Evolutionary conservation across 2,329 filamentous ascomycete genomes (phyloP).

Genomic region (Aspergillus clavatus): DNA sequence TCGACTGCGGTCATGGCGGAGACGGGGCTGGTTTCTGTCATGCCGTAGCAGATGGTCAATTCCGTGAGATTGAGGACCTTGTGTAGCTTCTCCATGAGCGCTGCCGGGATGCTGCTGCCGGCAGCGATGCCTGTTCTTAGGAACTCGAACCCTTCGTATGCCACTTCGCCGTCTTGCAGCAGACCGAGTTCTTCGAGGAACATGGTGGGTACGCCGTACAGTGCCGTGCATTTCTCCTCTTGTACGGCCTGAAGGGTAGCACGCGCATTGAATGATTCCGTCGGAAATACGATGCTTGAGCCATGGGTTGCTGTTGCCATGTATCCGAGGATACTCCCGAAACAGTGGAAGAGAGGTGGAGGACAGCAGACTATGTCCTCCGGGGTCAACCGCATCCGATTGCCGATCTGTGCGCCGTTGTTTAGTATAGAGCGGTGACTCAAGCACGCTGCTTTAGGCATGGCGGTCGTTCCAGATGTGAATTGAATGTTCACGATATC

Average conservation of each 20-base stretch:
- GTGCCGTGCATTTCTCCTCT: conserved; percentile 59
- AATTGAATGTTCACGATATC: conserved; percentile 95
- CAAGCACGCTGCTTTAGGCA: conserved; percentile 87
- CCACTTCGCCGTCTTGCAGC: conserved; percentile 51
- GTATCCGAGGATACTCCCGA: conserved; percentile 86
- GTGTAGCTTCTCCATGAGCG: conserved; percentile 65
- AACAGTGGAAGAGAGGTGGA: conserved; percentile 63
- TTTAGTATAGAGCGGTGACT: conserved; percentile 84
- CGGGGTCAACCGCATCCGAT: conserved; percentile 74
- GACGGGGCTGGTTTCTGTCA: conserved; percentile 79
- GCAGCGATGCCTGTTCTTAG: conserved; percentile 89
- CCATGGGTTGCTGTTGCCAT: conserved; percentile 88
- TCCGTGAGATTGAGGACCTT: conserved; percentile 69
- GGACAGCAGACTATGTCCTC: conserved; percentile 65
- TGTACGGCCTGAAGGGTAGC: conserved; percentile 63
- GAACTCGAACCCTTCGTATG: conserved; percentile 54
- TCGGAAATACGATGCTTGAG: conserved; percentile 75
- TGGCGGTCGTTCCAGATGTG: conserved; percentile 88
- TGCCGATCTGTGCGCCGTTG: conserved; percentile 79
- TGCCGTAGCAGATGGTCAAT: conserved; percentile 90
- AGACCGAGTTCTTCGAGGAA: conserved; percentile 82
- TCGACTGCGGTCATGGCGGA: conserved; percentile 73
- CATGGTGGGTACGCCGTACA: conserved; percentile 95
- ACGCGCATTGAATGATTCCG: conserved; percentile 76
- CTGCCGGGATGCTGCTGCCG: conserved; percentile 75